Evolutionary conservation across 331 rosid species (phyloP), one percentile per base, ranked within the genome.

Genomic region (Quercus tomentella): DNA sequence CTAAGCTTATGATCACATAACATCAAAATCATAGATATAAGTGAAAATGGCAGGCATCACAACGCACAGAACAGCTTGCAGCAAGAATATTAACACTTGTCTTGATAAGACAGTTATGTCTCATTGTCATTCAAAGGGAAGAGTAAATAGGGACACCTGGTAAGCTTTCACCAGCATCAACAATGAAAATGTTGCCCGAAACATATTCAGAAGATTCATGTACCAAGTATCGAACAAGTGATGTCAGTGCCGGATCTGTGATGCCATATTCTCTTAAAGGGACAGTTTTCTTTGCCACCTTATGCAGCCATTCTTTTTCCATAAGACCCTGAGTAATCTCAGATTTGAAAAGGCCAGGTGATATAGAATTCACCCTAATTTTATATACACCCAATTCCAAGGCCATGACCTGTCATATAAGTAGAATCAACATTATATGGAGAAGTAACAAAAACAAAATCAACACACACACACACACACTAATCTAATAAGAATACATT

Each of bases 311-410:
- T 70, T 86, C 84, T 79, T 90, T 91, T 37, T 92, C 7, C 87
- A 91, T 72, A 14, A 94, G 88, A 11, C 14, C 77, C 37, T 88
- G 85, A 0, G 97, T 94, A 49, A 94, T 92, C 87, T 91, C 97
- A 7, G 97, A 94, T 84, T 81, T 92, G 84, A 92, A 94, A 23
- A 94, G 84, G 43, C 97, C 97, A 0, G 97, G 97, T 1, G 92
- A 83, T 85, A 94, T 89, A 10, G 93, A 85, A 69, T 92, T 94
- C 79, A 92, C 97, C 87, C 92, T 92, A 54, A 94, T 91, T 51
- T 91, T 91, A 79, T 91, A 51, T 16, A 0, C 82, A n/a, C 98
- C 97, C 77, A 92, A 58, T 82, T 94, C 98, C 80, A 92, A 0
- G 52, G 97, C 97, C 98, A 94, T 91, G 3, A 80, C 88, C 97